phyloP scores from a whole-genome alignment of 208 protist species.

The Crithidia bombi region DNA sequence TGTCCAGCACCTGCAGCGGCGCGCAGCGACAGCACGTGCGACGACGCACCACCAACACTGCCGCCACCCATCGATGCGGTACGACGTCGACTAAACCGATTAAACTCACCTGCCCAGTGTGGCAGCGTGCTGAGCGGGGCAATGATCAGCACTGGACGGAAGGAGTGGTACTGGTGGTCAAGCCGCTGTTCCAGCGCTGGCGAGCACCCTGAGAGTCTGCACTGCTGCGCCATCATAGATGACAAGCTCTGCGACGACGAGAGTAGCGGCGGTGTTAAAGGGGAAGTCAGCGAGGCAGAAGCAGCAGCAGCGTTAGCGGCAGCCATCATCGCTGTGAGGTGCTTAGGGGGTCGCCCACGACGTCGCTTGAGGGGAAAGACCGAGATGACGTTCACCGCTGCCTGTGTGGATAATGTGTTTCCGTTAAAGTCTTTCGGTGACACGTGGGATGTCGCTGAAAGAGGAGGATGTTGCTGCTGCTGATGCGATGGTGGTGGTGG shows the following conservation, averaged over 20 bases:
- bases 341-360: constrained; percentile 32
- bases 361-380: constrained; percentile 13
- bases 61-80: background rate
- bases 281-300: background rate
- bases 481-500: background rate
- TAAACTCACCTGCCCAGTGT: constrained; percentile 56
- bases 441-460: background rate
- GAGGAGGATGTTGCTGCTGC: background rate
- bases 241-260: background rate
- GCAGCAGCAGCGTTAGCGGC: background rate
- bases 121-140: constrained; percentile 61
- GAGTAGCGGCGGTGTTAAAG: background rate
- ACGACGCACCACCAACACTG: background rate
- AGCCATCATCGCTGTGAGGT: constrained; percentile 14
- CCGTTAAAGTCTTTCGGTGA: background rate
- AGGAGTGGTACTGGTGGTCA: background rate
- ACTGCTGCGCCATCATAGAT: background rate
- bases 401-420: background rate
- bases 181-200: constrained; percentile 20
- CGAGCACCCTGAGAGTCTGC: constrained; percentile 10
- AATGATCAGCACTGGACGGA: constrained; percentile 53
- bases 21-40: background rate
- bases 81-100: constrained; percentile 36
- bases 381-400: background rate
- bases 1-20: background rate